Evolutionary conservation across 495 filamentous ascomycete species (phyloP).

Genomic region (Acidomyces sp.): DNA sequence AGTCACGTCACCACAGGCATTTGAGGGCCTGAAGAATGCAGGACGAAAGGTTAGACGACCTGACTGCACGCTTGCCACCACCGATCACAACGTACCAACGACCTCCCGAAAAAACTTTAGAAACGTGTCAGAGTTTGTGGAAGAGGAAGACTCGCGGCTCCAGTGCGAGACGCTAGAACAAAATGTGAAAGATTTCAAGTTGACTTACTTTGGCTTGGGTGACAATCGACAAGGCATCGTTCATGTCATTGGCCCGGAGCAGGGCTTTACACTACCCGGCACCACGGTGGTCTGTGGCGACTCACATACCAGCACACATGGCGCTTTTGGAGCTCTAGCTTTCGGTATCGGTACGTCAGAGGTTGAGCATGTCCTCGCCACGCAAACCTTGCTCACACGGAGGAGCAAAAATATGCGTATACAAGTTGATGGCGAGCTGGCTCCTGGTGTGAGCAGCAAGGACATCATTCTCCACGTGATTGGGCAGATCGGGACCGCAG

Average conservation of each 20-base stretch:
- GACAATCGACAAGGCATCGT: slow-evolving; percentile 98
- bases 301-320: slow-evolving; percentile 94
- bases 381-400: slow-evolving; percentile 86
- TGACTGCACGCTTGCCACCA: slow-evolving; percentile 92
- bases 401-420: slow-evolving; percentile 97
- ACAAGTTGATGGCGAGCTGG: slow-evolving; percentile 80
- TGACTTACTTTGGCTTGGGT: slow-evolving; percentile 93
- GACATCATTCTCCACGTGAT: slow-evolving; percentile 92
- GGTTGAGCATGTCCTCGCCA: slow-evolving; percentile 96
- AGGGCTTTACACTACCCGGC: slow-evolving; percentile 94
- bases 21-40: slow-evolving; percentile 84
- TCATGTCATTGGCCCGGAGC: slow-evolving; percentile 97
- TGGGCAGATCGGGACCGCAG: slow-evolving; percentile 87
- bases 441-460: slow-evolving; percentile 90
- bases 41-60: slow-evolving; percentile 76
- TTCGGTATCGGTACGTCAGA: slow-evolving; percentile 98
- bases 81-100: slow-evolving; percentile 94
- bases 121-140: slow-evolving; percentile 70
- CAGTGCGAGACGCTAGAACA: slow-evolving; percentile 94
- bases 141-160: slow-evolving; percentile 81
- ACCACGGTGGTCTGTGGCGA: slow-evolving; percentile 97
- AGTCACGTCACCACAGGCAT: slow-evolving; percentile 98
- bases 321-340: slow-evolving; percentile 87
- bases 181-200: slow-evolving; percentile 89
- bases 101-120: slow-evolving; percentile 80